These are phyloP conservation scores for Cryphonectria japonica DNA, from an alignment of 2,329 filamentous ascomycete species.

Conservation along the genomic window DNA sequence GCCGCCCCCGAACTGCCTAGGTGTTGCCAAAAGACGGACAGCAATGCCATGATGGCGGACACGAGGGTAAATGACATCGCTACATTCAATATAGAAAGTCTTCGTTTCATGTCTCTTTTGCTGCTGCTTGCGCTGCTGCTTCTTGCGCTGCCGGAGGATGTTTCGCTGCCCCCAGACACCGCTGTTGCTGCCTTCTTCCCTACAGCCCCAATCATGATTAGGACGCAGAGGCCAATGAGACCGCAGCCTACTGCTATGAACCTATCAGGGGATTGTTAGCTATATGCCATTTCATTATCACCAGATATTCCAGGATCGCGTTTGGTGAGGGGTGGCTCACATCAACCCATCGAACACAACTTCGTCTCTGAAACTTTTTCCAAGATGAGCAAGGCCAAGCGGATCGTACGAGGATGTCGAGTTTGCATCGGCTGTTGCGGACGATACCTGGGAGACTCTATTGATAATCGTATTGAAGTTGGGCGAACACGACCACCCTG, in stretches of 20 bases:
- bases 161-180: neutral
- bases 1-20: neutral
- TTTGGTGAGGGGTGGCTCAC: neutral
- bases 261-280: neutral
- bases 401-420: neutral
- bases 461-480: neutral
- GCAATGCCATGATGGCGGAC: neutral
- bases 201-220: accelerated
- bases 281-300: neutral
- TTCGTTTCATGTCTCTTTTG: neutral
- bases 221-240: neutral
- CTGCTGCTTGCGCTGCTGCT: neutral
- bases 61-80: neutral
- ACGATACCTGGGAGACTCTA: neutral
- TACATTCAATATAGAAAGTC: neutral
- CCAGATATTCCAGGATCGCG: neutral
- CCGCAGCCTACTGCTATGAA: neutral
- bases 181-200: neutral
- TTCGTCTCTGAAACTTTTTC: neutral
- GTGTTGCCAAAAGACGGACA: neutral
- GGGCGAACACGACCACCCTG: neutral
- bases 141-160: neutral
- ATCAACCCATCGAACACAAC: neutral
- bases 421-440: neutral
- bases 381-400: neutral